Evolutionary conservation across 116 monocot genomes (phyloP).

Genomic region (Iris pallida): DNA sequence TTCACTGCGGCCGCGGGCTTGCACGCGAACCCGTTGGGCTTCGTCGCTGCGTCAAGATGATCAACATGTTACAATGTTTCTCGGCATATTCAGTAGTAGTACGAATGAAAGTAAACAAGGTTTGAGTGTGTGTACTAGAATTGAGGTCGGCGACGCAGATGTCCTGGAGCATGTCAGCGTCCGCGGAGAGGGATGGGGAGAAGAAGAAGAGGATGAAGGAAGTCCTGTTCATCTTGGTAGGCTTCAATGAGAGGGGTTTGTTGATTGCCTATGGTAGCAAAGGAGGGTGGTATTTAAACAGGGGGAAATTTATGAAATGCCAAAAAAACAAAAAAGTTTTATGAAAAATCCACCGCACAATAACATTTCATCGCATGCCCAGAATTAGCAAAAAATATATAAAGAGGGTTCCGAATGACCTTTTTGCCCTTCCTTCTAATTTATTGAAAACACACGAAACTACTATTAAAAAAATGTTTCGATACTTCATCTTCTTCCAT

Average conservation of each 20-base stretch:
- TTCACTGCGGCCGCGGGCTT: conserved; percentile 12
- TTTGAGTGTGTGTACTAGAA: conserved; percentile 10
- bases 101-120: not conserved
- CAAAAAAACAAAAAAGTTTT: no score
- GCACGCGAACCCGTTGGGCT: conserved; percentile 42
- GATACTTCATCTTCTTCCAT: no score
- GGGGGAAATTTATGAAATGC: no score
- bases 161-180: conserved; percentile 40
- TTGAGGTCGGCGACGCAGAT: conserved; percentile 53
- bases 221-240: conserved; percentile 13
- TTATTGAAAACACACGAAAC: no score
- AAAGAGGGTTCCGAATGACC: no score
- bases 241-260: not conserved
- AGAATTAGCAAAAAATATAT: no score
- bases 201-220: conserved; percentile 8
- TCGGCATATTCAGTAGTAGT: not conserved
- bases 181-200: conserved; percentile 10
- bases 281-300: no score
- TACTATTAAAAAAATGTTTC: no score
- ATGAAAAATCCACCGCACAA: no score
- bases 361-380: no score
- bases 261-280: no score
- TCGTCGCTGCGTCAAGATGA: conserved; percentile 15
- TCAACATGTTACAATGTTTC: not conserved
- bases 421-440: no score